Conservation (phyloP, 192 early-diverging fungal genomes). For the Polychytrium aggregatum region DNA sequence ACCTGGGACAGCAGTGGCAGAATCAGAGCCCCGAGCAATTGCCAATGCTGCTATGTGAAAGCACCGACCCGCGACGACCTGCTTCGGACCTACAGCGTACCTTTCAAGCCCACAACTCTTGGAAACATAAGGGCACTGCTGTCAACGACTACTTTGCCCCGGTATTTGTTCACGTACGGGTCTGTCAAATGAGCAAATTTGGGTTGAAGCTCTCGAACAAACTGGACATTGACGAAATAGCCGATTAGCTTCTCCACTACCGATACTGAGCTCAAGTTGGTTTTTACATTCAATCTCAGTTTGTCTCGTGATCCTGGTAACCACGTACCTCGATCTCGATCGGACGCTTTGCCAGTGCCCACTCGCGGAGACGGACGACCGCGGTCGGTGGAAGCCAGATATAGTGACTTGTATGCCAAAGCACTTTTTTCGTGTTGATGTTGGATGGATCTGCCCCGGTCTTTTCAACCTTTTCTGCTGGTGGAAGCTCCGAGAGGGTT, state of each 20-base stretch:
- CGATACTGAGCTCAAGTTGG: too few species aligned
- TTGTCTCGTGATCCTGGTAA: background rate
- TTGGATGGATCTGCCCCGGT: too few species aligned
- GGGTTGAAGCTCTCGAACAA: conserved; percentile 33
- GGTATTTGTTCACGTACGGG: conserved; percentile 25
- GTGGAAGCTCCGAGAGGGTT: too few species aligned
- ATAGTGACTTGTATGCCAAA: conserved; percentile 19
- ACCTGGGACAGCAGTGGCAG: too few species aligned
- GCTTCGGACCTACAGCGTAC: too few species aligned
- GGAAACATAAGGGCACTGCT: conserved; percentile 33
- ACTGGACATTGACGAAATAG: conserved; percentile 14
- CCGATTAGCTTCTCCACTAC: too few species aligned
- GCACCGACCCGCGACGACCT: too few species aligned
- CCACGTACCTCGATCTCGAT: conserved; percentile 25
- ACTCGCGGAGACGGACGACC: conserved; percentile 30
- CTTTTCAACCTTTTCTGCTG: conserved; percentile 9
- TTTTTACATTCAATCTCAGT: background rate
- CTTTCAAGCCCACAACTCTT: conserved; percentile 31
- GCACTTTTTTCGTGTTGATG: conserved; percentile 35
- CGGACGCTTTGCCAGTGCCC: conserved; percentile 23
- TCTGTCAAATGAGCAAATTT: conserved; percentile 34
- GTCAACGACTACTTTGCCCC: conserved; percentile 31
- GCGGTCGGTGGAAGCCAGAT: conserved; percentile 38
- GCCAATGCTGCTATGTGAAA: background rate
- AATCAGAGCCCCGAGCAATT: background rate